These are phyloP conservation scores for Candolleomyces aberdarensis DNA, from an alignment of 768 basidiomycete species.

Conservation along the genomic window DNA sequence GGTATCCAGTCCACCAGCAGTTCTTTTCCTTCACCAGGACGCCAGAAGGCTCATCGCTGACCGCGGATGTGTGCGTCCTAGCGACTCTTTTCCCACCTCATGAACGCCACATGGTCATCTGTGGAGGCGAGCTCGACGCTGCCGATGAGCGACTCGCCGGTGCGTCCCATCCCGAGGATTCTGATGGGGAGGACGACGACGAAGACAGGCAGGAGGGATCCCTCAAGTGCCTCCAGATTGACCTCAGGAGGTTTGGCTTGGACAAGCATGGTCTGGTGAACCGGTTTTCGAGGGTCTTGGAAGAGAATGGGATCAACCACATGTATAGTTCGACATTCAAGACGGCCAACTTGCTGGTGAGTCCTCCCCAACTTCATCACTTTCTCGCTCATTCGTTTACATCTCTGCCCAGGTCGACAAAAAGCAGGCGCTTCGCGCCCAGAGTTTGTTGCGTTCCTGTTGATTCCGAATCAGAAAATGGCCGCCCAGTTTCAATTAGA, in stretches of 20 bases:
- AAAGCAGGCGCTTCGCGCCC: slow-evolving; percentile 53
- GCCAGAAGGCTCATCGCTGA: slow-evolving; percentile 71
- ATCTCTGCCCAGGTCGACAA: slow-evolving; percentile 46
- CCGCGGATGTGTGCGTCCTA: slow-evolving; percentile 65
- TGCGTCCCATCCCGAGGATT: neutral
- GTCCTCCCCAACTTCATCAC: slow-evolving; percentile 11
- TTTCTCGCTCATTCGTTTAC: neutral
- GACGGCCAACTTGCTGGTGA: slow-evolving; percentile 74
- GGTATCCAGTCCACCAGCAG: slow-evolving; percentile 23
- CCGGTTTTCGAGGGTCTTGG: slow-evolving; percentile 70
- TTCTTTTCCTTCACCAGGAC: slow-evolving; percentile 83
- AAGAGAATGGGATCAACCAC: slow-evolving; percentile 73
- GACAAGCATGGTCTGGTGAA: slow-evolving; percentile 80
- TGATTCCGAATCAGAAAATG: slow-evolving; percentile 23
- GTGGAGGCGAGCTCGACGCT: slow-evolving; percentile 64
- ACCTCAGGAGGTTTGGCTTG: slow-evolving; percentile 67
- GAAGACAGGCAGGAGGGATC: slow-evolving; percentile 26
- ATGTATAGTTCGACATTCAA: slow-evolving; percentile 86
- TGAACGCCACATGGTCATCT: slow-evolving; percentile 73
- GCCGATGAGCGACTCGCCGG: slow-evolving; percentile 39
- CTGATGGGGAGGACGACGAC: slow-evolving; percentile 35
- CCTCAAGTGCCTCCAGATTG: slow-evolving; percentile 72
- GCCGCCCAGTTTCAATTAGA: too few species aligned
- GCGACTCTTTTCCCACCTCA: slow-evolving; percentile 67
- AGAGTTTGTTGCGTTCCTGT: slow-evolving; percentile 55